These are phyloP conservation scores for Aristolochia fimbriata DNA, from an alignment of 164 flowering plant genomes.

Conservation along the genomic window DNA sequence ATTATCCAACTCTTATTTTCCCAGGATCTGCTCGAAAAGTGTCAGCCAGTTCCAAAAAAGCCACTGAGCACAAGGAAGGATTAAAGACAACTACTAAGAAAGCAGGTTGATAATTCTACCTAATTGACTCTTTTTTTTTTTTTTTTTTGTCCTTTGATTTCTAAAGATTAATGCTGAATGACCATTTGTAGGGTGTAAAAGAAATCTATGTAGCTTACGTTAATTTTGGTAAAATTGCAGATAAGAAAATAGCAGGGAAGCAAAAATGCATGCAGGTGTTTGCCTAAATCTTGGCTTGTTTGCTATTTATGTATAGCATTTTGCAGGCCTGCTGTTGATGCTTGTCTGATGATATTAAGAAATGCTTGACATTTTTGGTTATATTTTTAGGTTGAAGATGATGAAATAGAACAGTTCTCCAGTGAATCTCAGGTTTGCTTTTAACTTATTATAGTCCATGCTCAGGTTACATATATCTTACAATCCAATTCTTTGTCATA, in stretches of 20 bases:
- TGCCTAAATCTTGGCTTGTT: neutral
- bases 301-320: neutral
- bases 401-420: conserved; percentile 51
- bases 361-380: conserved; percentile 3
- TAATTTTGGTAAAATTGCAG: neutral
- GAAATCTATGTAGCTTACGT: neutral
- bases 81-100: neutral
- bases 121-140: neutral
- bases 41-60: no score
- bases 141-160: no score
- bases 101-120: neutral
- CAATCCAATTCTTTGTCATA: no score
- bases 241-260: conserved; percentile 2
- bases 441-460: neutral
- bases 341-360: neutral
- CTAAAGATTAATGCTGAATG: neutral
- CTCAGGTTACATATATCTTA: neutral
- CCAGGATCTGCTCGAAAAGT: no score
- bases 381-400: conserved; percentile 40
- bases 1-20: neutral
- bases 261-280: conserved; percentile 12
- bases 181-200: neutral
- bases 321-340: neutral
- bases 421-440: conserved; percentile 36
- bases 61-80: neutral